A percentile compares a stretch with the other conserved stretches of the same genome.
Conservation (phyloP, 257 asterid species). For the Solanum medicagineum region DNA sequence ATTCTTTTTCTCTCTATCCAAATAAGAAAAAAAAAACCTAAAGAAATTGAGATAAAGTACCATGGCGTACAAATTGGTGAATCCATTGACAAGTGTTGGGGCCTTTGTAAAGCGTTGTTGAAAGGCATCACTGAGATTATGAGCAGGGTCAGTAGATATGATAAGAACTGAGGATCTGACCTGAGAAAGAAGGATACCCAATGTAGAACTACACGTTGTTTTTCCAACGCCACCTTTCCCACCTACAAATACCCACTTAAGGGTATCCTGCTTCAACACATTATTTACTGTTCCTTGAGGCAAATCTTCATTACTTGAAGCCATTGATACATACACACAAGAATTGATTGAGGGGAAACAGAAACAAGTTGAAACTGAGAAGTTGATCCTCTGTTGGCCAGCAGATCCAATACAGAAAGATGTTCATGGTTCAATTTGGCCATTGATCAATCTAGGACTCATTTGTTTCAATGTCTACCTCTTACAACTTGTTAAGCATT, state of each 20-base stretch:
- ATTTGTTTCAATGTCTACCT: not conserved
- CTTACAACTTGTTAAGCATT: not conserved
- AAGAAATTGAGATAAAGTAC: slow-evolving; percentile 9
- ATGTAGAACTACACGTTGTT: slow-evolving; percentile 83
- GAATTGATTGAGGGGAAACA: not conserved
- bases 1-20: not conserved
- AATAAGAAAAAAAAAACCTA: not conserved
- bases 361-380: not conserved
- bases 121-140: slow-evolving; percentile 91
- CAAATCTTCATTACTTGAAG: slow-evolving; percentile 19
- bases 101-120: slow-evolving; percentile 83
- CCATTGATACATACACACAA: not conserved
- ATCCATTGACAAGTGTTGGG: slow-evolving; percentile 88
- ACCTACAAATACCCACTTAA: slow-evolving; percentile 95
- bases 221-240: slow-evolving; percentile 98
- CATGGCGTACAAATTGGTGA: slow-evolving; percentile 90
- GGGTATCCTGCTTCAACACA: slow-evolving; percentile 59
- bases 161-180: slow-evolving; percentile 80
- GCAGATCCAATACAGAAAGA: not conserved
- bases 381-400: not conserved
- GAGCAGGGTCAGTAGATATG: slow-evolving; percentile 97
- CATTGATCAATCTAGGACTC: not conserved
- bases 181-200: slow-evolving; percentile 54
- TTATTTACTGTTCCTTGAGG: slow-evolving; percentile 77
- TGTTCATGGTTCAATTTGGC: not conserved